A percentile compares a stretch with the other conserved stretches of the same genome.
Conservation (phyloP, 2,329 filamentous ascomycete species). For the Exophiala sp. region DNA sequence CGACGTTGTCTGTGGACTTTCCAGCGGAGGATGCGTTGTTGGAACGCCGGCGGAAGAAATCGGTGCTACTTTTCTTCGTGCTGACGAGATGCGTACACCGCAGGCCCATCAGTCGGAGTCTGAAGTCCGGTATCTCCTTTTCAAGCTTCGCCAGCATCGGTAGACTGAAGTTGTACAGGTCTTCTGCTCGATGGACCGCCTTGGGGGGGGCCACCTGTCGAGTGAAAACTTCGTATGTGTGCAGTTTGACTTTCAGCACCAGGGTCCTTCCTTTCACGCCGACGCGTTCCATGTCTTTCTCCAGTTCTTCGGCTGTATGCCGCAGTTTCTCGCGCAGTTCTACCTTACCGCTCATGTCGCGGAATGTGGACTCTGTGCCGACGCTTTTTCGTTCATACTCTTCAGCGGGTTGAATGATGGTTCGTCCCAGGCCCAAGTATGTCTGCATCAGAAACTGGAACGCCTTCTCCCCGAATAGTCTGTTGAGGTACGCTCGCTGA, state of each 20-base stretch:
- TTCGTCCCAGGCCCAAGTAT: conserved; percentile 80
- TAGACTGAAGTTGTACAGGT: conserved; percentile 73
- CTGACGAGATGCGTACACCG: conserved; percentile 81
- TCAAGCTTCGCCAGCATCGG: conserved; percentile 81
- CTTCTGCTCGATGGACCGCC: conserved; percentile 66
- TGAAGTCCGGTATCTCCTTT: conserved; percentile 74
- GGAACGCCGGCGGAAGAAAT: conserved; percentile 63
- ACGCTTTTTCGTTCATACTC: conserved; percentile 90
- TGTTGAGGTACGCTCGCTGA: conserved; percentile 65
- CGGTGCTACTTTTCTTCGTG: conserved; percentile 72
- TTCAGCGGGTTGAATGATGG: conserved; percentile 75
- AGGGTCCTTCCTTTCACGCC: conserved; percentile 86
- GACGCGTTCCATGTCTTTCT: conserved; percentile 72
- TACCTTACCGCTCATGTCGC: conserved; percentile 63
- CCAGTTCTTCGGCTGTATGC: conserved; percentile 76
- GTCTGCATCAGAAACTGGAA: conserved; percentile 79
- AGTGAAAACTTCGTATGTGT: conserved; percentile 87
- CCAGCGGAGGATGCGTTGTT: conserved; percentile 21
- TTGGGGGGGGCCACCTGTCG: conserved; percentile 70
- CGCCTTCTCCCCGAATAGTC: conserved; percentile 85
- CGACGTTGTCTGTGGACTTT: conserved; percentile 35
- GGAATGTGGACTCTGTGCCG: conserved; percentile 87
- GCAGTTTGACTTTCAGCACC: conserved; percentile 85
- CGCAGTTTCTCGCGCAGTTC: conserved; percentile 70
- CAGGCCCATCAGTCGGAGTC: conserved; percentile 77